Conservation (phyloP, 352 stramenopile genomes). For the Peronospora destructor region DNA sequence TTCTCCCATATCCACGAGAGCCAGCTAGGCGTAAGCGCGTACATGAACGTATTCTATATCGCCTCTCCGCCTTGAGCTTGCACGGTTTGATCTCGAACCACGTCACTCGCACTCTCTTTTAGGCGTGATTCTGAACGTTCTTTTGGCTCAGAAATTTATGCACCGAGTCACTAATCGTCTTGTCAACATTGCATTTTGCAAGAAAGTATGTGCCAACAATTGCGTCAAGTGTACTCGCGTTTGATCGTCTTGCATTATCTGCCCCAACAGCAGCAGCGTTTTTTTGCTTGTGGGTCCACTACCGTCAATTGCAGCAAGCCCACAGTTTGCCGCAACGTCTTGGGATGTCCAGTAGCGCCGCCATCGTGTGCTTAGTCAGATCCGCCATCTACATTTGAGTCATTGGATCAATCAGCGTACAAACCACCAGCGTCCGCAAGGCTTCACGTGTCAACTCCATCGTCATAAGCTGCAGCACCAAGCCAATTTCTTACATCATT, state of each 20-base stretch:
- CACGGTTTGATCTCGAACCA: slow-evolving; percentile 87
- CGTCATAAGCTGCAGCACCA: slow-evolving; percentile 43
- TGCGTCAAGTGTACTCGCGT: slow-evolving; percentile 49
- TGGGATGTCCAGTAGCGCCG: slow-evolving; percentile 42
- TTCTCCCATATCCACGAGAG: too few relatives aligned
- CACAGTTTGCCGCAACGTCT: slow-evolving; percentile 50
- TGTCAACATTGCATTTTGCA: slow-evolving; percentile 51
- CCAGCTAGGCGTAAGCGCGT: slow-evolving; percentile 23
- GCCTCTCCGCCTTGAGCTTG: too few relatives aligned
- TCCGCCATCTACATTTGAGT: slow-evolving; percentile 44
- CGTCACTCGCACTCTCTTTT: slow-evolving; percentile 72
- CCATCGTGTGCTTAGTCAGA: slow-evolving; percentile 43
- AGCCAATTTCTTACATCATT: slow-evolving; percentile 4
- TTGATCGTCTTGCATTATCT: slow-evolving; percentile 54
- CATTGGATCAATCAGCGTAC: slow-evolving; percentile 54
- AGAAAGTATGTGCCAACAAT: slow-evolving; percentile 59
- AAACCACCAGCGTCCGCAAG: slow-evolving; percentile 40
- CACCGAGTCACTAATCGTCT: slow-evolving; percentile 53
- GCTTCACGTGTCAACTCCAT: slow-evolving; percentile 61
- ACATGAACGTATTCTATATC: too few relatives aligned
- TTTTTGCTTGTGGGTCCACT: slow-evolving; percentile 41
- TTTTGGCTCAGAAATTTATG: slow-evolving; percentile 68
- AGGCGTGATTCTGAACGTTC: slow-evolving; percentile 73
- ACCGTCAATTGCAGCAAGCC: slow-evolving; percentile 43
- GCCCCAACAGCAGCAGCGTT: slow-evolving; percentile 51